Evolutionary conservation across 768 basidiomycete species (phyloP).

Genomic region (Calvatia gigantea): DNA sequence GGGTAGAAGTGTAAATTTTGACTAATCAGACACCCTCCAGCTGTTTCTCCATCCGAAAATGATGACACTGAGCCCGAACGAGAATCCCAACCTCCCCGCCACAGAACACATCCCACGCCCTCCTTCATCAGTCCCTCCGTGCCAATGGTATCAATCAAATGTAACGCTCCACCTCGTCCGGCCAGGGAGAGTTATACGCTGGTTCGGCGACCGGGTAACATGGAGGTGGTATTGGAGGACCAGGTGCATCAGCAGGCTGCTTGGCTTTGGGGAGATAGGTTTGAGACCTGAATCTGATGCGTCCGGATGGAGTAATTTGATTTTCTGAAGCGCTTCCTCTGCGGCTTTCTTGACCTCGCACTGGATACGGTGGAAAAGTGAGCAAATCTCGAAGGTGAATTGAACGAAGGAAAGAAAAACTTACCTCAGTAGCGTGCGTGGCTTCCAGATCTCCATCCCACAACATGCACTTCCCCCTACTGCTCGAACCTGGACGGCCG

Average conservation of each 20-base stretch:
- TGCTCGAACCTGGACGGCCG: slow-evolving; percentile 16
- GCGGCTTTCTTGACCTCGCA: slow-evolving; percentile 65
- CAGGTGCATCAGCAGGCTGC: no score
- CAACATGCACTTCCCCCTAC: slow-evolving; percentile 50
- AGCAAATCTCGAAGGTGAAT: no score
- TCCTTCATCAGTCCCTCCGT: neutral
- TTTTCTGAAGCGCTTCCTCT: slow-evolving; percentile 61
- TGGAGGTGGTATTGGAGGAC: no score
- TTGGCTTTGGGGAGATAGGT: slow-evolving; percentile 51
- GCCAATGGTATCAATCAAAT: neutral
- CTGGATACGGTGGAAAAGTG: no score
- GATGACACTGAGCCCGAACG: no score
- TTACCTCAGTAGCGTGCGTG: slow-evolving; percentile 64
- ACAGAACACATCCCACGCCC: neutral
- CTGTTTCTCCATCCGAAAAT: no score
- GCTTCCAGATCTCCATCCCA: slow-evolving; percentile 63
- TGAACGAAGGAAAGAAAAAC: slow-evolving; percentile 9
- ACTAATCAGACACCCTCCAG: no score
- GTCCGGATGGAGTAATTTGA: slow-evolving; percentile 59
- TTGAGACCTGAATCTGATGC: slow-evolving; percentile 50
- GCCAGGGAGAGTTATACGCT: slow-evolving; percentile 1
- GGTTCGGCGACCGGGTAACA: no score
- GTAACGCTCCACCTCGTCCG: neutral
- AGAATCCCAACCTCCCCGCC: neutral
- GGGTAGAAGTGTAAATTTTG: no score